Evolutionary conservation across 495 filamentous ascomycete species (phyloP).

Genomic region (Tuber borchii): DNA sequence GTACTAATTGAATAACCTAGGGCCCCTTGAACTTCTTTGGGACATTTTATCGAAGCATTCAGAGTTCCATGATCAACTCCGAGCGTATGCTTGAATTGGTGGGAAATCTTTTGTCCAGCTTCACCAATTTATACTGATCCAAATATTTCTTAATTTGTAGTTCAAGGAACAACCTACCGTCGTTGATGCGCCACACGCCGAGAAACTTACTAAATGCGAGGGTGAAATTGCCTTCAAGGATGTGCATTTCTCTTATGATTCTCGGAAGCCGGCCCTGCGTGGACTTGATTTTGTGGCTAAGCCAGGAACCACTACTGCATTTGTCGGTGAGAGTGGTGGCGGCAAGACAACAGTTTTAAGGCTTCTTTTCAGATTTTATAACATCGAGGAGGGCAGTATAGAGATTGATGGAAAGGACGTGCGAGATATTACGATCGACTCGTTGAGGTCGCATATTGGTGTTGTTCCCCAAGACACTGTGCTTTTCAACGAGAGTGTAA

Average conservation of each 20-base stretch:
- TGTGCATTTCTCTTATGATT: constrained; percentile 86
- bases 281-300: constrained; percentile 72
- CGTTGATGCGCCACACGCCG: constrained; percentile 46
- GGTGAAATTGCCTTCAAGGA: constrained; percentile 79
- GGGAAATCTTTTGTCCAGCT: constrained; percentile 11
- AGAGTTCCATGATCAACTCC: constrained; percentile 93
- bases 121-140: not conserved
- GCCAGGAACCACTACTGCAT: constrained; percentile 87
- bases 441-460: constrained; percentile 80
- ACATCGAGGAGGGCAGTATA: constrained; percentile 68
- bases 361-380: constrained; percentile 92
- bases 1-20: constrained; percentile 46
- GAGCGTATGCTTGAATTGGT: constrained; percentile 82
- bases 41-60: constrained; percentile 92
- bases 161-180: constrained; percentile 95
- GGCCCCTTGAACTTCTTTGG: constrained; percentile 95
- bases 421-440: constrained; percentile 81
- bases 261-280: constrained; percentile 75
- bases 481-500: constrained; percentile 91
- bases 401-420: constrained; percentile 78
- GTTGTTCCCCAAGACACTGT: constrained; percentile 96
- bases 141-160: constrained; percentile 22
- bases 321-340: constrained; percentile 92
- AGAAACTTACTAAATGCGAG: constrained; percentile 57
- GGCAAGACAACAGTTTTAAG: constrained; percentile 98